A percentile compares a stretch with the other conserved stretches of the same genome.
phyloP scores from a whole-genome alignment of 1,139 yeast genomes.

The Suhomyces bolitotheri region DNA sequence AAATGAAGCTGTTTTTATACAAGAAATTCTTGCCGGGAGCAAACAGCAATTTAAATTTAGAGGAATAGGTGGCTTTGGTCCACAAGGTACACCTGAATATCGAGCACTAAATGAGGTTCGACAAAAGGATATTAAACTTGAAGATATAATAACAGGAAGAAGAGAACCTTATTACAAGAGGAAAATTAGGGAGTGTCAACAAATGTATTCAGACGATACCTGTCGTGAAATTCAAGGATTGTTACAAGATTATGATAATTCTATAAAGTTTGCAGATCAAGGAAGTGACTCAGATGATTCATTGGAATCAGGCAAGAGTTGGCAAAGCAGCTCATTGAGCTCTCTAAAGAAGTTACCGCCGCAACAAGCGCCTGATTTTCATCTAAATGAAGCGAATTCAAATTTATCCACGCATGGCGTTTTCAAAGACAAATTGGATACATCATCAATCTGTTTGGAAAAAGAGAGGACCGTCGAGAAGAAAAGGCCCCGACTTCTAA shows the following conservation, averaged over 20 bases:
- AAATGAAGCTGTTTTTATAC: constrained; percentile 27
- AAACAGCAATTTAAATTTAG: constrained; percentile 13
- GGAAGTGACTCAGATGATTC: constrained; percentile 8
- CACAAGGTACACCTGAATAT: not conserved
- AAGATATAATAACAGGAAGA: constrained; percentile 29
- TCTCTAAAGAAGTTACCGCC: too few species aligned
- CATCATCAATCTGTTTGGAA: too few species aligned
- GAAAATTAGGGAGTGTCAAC: constrained; percentile 24
- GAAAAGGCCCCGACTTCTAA: not conserved
- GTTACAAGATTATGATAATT: constrained; percentile 3
- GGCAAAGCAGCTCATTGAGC: too few species aligned
- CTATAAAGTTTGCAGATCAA: not conserved
- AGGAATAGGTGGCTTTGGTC: constrained; percentile 13
- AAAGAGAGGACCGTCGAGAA: not conserved
- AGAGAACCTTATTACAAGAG: constrained; percentile 22
- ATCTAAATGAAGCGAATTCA: too few species aligned
- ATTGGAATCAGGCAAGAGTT: too few species aligned
- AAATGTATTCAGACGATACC: constrained; percentile 13
- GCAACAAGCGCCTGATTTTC: too few species aligned
- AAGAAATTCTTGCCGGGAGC: not conserved
- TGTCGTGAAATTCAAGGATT: constrained; percentile 3
- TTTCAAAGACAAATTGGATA: too few species aligned
- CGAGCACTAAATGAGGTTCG: constrained; percentile 8
- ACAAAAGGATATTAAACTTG: constrained; percentile 23
- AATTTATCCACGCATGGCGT: too few species aligned